Evolutionary conservation across 768 basidiomycete species (phyloP).

Genomic region (Panaeolus cyanescens): DNA sequence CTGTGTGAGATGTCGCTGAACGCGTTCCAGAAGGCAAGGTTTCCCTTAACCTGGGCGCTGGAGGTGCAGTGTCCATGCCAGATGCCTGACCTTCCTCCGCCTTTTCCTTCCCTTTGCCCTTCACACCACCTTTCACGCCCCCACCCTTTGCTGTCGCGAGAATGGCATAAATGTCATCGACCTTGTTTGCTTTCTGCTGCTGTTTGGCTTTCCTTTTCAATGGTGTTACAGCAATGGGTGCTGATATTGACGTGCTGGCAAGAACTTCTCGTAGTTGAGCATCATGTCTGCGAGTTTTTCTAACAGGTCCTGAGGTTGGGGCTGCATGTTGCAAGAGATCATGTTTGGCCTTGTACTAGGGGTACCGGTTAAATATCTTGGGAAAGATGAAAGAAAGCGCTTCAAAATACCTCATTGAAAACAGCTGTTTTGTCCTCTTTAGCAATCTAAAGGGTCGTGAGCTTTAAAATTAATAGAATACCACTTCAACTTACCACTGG

Average conservation of each 20-base stretch:
- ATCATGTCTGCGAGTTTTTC: constrained; percentile 62
- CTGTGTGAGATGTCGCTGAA: background rate
- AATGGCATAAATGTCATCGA: constrained; percentile 32
- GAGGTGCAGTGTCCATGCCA: constrained; percentile 4
- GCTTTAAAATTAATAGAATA: background rate
- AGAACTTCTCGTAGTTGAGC: constrained; percentile 50
- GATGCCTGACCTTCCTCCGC: constrained; percentile 6
- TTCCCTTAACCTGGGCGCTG: background rate
- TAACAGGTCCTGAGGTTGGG: constrained; percentile 45
- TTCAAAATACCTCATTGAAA: constrained; percentile 65
- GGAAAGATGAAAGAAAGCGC: constrained; percentile 8
- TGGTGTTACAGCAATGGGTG: constrained; percentile 21
- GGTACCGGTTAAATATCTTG: constrained; percentile 6
- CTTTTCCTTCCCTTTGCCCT: constrained; percentile 27
- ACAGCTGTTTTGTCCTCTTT: constrained; percentile 73
- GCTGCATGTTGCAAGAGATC: constrained; percentile 58
- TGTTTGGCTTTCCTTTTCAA: constrained; percentile 25
- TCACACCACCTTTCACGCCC: constrained; percentile 22
- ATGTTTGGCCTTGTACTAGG: constrained; percentile 60
- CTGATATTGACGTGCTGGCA: constrained; percentile 33
- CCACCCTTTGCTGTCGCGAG: constrained; percentile 21
- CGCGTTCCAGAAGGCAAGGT: background rate
- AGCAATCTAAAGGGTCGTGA: constrained; percentile 48
- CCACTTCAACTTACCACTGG: constrained; percentile 53
- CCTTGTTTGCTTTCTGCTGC: constrained; percentile 16